These are phyloP conservation scores for Tirmania nivea DNA, from an alignment of 495 filamentous ascomycete species.

Conservation along the genomic window DNA sequence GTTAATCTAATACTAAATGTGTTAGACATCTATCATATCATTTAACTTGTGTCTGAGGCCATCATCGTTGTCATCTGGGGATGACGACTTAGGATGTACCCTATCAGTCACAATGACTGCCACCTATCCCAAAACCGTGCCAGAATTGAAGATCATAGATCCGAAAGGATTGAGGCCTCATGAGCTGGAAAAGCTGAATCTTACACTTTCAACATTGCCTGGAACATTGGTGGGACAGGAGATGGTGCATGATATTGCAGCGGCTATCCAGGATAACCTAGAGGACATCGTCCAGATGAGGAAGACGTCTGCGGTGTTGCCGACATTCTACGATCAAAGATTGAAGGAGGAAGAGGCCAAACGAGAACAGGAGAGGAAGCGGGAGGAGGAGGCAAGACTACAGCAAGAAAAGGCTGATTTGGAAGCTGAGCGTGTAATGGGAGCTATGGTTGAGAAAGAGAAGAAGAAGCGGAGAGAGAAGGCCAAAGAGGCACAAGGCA, in stretches of 20 bases:
- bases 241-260: conserved; percentile 78
- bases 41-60: conserved; percentile 57
- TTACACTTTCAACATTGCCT: conserved; percentile 25
- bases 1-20: not conserved
- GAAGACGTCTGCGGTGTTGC: conserved; percentile 41
- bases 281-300: conserved; percentile 59
- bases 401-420: conserved; percentile 29
- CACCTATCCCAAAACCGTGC: conserved; percentile 78
- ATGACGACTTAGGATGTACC: conserved; percentile 25
- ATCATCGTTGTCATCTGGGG: conserved; percentile 30
- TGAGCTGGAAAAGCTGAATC: conserved; percentile 35
- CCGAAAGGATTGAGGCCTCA: conserved; percentile 37
- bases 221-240: conserved; percentile 40
- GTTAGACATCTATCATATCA: conserved; percentile 17
- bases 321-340: conserved; percentile 31
- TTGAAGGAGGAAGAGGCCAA: conserved; percentile 29
- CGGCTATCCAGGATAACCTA: conserved; percentile 63
- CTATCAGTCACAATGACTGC: conserved; percentile 50
- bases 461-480: conserved; percentile 24
- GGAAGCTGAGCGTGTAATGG: conserved; percentile 56
- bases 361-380: conserved; percentile 28
- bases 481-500: conserved; percentile 21
- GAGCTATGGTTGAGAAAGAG: conserved; percentile 37
- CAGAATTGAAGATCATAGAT: conserved; percentile 48
- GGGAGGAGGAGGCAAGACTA: conserved; percentile 24